Base-by-base conservation (phyloP, 768 basidiomycete genomes). In the Podaxis sp. region DNA sequence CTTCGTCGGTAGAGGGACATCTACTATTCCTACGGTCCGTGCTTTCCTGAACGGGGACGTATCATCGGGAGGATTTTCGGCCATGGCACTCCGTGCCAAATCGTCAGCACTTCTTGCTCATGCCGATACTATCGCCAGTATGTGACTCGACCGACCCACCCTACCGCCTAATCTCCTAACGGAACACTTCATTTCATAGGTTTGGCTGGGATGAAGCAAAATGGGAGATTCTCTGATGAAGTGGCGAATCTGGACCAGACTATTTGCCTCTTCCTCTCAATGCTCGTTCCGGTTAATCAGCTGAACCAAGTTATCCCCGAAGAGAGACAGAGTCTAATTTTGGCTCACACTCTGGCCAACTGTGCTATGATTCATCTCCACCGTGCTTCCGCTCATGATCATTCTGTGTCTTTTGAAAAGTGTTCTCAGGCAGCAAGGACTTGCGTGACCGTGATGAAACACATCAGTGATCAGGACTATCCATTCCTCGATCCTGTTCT, bases 401-500 rank as follows among this genome's bases (percentile, higher is more conserved):
- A 89, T 68, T 77, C 80, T 13, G 70, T 80, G 51, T 81, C 85
- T 22, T 87, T 86, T 65, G 87, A 86, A 33, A 90, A 90, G 72
- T 87, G 88, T 64, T 75, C 87, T 50, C 80, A 77, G 41, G 86
- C 89, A 27, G 87, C 90, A 19, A 81, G 85, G 57, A 76, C 83
- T 38, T 83, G 84, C 64, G 80, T 85, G 56, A 75, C 82, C 43
- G 74, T 91, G 68, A 80, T 87, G 69, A 86, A 86, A 67, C 82
- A 85, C 64, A 77, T 91, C 59, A 72, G 79, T 25, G 87, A 90
- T 25, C 72, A 80, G 66, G 89, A 91, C 67, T 88, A 84, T 65
- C 80, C 82, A 41, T 88, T 85, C 72, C 79, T 91, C n/a, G 90
- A 93, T 74, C 90, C 90, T 25, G 84, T 91, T 65, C 79, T 91